Percentiles rank a stretch among this genome's conserved stretches.
These are phyloP conservation scores for Paecilomyces sp. DNA, from an alignment of 2,329 filamentous ascomycete genomes.

Conservation along the genomic window DNA sequence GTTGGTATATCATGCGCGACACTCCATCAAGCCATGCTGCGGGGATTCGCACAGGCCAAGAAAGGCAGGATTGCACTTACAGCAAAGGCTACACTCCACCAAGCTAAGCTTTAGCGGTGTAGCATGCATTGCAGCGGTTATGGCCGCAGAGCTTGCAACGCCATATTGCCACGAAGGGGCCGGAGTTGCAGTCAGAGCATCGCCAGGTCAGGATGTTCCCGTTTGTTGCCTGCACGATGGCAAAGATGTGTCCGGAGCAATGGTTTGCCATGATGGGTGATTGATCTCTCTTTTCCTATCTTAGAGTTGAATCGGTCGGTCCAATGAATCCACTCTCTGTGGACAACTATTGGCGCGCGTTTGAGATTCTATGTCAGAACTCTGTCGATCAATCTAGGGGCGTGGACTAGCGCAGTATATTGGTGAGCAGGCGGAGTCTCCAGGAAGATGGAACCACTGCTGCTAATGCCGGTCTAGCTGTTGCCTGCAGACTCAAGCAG, in stretches of 20 bases:
- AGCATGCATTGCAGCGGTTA: conserved; percentile 34
- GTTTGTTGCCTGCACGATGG: conserved; percentile 33
- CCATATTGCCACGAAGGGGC: conserved; percentile 36
- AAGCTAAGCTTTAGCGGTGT: conserved; percentile 22
- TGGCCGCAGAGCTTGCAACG: conserved; percentile 36
- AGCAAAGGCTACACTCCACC: neutral
- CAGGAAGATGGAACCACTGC: neutral
- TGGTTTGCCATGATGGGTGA: conserved; percentile 28
- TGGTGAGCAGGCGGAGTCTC: neutral
- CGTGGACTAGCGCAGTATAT: neutral
- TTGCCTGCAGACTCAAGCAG: neutral
- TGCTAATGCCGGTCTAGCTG: neutral
- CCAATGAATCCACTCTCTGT: neutral
- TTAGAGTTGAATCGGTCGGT: neutral
- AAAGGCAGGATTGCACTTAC: neutral
- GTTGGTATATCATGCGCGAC: neutral
- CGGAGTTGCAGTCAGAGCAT: conserved; percentile 36
- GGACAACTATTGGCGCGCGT: neutral
- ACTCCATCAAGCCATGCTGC: neutral
- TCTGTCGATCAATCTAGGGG: neutral
- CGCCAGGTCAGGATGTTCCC: conserved; percentile 37
- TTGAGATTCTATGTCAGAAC: neutral
- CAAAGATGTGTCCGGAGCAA: conserved; percentile 31
- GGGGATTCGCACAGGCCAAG: neutral
- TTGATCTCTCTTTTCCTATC: neutral